Percentiles rank a stretch among this genome's conserved stretches.
phyloP scores from a whole-genome alignment of 352 stramenopile genomes.

The Phytophthora pinifolia region DNA sequence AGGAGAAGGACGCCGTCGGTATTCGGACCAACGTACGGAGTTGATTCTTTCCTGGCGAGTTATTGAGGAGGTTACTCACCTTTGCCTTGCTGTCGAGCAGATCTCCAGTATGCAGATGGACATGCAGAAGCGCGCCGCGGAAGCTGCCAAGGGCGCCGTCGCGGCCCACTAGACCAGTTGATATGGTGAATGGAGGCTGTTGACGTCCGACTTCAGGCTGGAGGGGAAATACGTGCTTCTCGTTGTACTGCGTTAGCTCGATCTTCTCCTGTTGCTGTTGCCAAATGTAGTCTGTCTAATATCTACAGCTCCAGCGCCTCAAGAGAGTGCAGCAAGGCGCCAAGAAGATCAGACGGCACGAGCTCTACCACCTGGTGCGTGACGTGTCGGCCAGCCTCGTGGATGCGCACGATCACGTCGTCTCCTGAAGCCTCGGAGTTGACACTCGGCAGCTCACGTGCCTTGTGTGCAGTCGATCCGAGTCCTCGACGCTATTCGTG shows the following conservation, averaged over 20 bases:
- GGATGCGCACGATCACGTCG: constrained; percentile 84
- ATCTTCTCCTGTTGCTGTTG: constrained; percentile 2
- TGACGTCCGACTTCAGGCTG: constrained; percentile 1
- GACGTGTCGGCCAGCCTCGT: constrained; percentile 77
- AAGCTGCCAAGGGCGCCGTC: constrained; percentile 67
- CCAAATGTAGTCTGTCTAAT: constrained; percentile 27
- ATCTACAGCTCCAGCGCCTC: constrained; percentile 39
- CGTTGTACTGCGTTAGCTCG: constrained; percentile 9
- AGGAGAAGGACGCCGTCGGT: constrained; percentile 90
- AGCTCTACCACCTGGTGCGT: constrained; percentile 54
- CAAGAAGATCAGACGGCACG: constrained; percentile 58
- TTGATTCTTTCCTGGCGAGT: not conserved
- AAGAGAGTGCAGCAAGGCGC: constrained; percentile 45
- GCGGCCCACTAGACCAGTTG: constrained; percentile 34
- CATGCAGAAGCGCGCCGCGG: constrained; percentile 86
- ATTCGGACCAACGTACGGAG: constrained; percentile 82
- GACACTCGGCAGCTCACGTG: constrained; percentile 38
- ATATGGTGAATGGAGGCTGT: not conserved
- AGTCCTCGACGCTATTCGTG: constrained; percentile 92
- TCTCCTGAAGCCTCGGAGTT: constrained; percentile 50
- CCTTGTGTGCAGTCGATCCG: constrained; percentile 92
- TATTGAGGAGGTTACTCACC: not conserved
- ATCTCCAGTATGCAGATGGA: constrained; percentile 90
- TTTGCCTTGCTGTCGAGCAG: constrained; percentile 30
- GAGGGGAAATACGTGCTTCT: constrained; percentile 20